These are phyloP conservation scores for Elaeagnus macrophylla DNA, from an alignment of 306 rosid genomes.

Conservation along the genomic window DNA sequence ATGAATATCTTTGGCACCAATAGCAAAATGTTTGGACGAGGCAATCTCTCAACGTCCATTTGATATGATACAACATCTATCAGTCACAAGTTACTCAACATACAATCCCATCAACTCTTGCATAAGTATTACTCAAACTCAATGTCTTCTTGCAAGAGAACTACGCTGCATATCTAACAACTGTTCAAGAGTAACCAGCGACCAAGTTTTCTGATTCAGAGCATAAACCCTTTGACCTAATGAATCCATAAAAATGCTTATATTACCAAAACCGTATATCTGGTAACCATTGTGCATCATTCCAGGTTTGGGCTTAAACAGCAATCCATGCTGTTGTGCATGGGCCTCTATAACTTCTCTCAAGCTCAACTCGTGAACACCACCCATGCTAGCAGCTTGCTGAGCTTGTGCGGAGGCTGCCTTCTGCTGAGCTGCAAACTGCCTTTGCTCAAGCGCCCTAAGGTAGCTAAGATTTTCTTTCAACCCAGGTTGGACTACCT, in stretches of 20 bases:
- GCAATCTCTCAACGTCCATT: no score
- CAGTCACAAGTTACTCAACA: background rate
- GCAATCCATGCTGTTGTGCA: constrained; percentile 65
- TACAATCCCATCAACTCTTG: background rate
- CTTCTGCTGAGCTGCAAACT: constrained; percentile 88
- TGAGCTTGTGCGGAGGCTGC: constrained; percentile 57
- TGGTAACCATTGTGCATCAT: constrained; percentile 75
- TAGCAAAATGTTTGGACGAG: background rate
- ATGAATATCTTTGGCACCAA: background rate
- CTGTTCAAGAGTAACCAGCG: constrained; percentile 57
- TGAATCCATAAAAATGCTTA: constrained; percentile 62
- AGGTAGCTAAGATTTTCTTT: constrained; percentile 75
- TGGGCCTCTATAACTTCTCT: constrained; percentile 73
- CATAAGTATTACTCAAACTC: background rate
- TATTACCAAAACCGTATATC: constrained; percentile 70
- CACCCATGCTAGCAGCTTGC: constrained; percentile 49
- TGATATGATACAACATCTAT: background rate
- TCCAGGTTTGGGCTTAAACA: constrained; percentile 70
- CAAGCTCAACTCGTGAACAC: constrained; percentile 62
- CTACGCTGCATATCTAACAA: constrained; percentile 62
- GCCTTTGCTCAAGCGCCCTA: constrained; percentile 71
- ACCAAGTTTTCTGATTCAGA: constrained; percentile 61
- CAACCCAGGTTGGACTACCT: constrained; percentile 80
- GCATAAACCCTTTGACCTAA: constrained; percentile 62
- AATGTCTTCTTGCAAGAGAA: constrained; percentile 24